These are phyloP conservation scores for Smallanthus sonchifolius DNA, from an alignment of 129 eudicot genomes.

Conservation along the genomic window DNA sequence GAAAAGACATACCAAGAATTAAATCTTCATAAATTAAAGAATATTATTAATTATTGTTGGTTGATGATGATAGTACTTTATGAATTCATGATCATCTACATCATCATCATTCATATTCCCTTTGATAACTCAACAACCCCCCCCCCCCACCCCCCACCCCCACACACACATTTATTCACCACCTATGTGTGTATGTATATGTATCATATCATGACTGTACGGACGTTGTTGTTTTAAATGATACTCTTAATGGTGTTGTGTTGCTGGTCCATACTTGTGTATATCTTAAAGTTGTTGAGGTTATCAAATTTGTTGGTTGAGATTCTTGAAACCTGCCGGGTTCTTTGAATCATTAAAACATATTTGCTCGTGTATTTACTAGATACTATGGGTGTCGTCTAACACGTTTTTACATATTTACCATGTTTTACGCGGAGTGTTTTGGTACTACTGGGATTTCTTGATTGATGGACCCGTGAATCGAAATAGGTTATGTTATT, in stretches of 20 bases:
- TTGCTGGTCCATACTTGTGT: slow-evolving; percentile 4
- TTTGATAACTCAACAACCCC: slow-evolving; percentile 4
- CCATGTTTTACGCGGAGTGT: neutral
- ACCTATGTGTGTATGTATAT: neutral
- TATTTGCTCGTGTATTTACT: neutral
- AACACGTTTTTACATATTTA: neutral
- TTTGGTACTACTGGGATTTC: neutral
- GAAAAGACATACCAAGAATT: neutral
- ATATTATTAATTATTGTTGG: slow-evolving; percentile 20
- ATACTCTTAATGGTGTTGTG: neutral
- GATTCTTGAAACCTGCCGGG: neutral
- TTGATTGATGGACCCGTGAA: neutral
- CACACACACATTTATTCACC: no score
- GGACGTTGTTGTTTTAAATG: neutral
- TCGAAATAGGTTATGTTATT: neutral
- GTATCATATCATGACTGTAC: neutral
- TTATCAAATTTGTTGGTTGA: neutral
- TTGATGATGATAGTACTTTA: slow-evolving; percentile 30
- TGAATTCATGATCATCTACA: slow-evolving; percentile 22
- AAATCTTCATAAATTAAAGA: slow-evolving; percentile 6
- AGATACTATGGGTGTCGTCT: neutral
- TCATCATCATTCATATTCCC: slow-evolving; percentile 24
- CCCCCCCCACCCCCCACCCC: neutral
- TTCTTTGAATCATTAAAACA: slow-evolving; percentile 5
- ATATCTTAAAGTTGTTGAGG: neutral